A percentile compares a stretch with the other conserved stretches of the same genome.
Evolutionary conservation across 2,329 filamentous ascomycete genomes (phyloP).

Genomic region (Calonectria pteridis): DNA sequence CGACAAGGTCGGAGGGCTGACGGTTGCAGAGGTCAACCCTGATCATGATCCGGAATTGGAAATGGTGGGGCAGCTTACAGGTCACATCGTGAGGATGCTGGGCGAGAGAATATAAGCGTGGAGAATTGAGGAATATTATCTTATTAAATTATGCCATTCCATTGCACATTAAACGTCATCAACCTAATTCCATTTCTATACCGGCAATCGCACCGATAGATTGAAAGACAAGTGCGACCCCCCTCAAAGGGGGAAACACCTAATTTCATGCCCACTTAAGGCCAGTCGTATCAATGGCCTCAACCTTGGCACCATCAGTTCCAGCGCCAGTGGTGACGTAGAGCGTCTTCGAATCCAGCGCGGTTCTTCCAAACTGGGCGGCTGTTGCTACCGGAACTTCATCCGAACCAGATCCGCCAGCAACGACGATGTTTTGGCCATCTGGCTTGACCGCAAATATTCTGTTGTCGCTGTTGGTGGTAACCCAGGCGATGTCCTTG

Average conservation of each 20-base stretch:
- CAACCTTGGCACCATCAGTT: neutral
- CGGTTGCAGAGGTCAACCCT: conserved; percentile 37
- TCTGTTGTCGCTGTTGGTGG: conserved; percentile 7
- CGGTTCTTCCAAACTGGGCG: neutral
- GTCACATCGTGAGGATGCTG: conserved; percentile 21
- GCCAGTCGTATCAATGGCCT: neutral
- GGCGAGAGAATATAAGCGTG: neutral
- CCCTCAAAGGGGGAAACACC: no score
- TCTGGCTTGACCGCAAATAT: conserved; percentile 3
- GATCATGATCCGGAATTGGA: conserved; percentile 35
- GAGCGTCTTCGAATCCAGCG: neutral
- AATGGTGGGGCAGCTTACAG: conserved; percentile 30
- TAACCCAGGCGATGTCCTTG: neutral
- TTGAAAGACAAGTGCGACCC: no score
- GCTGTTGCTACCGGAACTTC: conserved; percentile 6
- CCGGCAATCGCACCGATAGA: no score
- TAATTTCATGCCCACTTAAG: neutral
- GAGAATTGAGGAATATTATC: neutral
- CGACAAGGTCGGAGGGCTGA: conserved; percentile 27
- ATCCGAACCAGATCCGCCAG: neutral
- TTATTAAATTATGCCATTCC: no score
- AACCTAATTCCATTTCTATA: no score
- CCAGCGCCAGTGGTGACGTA: neutral
- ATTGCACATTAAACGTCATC: no score
- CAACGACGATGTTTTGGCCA: neutral